Percentiles rank a stretch among this genome's conserved stretches.
Evolutionary conservation across 2,329 filamentous ascomycete genomes (phyloP).

Genomic region (Pseudogymnoascus sp.): DNA sequence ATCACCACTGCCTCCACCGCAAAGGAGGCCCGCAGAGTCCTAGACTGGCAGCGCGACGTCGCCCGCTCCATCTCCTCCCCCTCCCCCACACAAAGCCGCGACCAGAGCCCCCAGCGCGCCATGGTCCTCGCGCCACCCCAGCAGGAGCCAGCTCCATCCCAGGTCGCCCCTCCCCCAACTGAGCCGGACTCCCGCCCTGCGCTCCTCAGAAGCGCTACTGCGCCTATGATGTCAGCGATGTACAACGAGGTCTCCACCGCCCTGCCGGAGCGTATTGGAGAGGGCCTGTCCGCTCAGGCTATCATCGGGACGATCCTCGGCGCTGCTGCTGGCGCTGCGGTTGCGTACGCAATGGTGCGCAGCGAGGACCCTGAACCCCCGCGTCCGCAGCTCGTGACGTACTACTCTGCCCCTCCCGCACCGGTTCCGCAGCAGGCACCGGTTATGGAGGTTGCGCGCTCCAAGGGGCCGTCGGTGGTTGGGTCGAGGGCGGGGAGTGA

Average conservation of each 20-base stretch:
- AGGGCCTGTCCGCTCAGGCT: constrained; percentile 42
- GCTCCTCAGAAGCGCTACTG: background rate
- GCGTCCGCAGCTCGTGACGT: background rate
- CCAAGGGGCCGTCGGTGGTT: background rate
- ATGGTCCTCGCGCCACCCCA: background rate
- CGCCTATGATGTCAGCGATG: background rate
- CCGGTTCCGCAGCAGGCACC: background rate
- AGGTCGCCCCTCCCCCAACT: background rate
- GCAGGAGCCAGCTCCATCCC: background rate
- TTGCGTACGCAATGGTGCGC: constrained; percentile 67
- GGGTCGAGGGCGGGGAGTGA: background rate
- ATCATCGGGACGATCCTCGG: constrained; percentile 71
- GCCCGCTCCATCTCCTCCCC: constrained; percentile 22
- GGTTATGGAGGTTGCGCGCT: background rate
- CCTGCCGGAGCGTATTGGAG: background rate
- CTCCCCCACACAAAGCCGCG: background rate
- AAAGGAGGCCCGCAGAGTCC: constrained; percentile 30
- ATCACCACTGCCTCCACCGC: constrained; percentile 16
- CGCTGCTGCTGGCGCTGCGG: constrained; percentile 67
- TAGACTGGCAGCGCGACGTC: constrained; percentile 36
- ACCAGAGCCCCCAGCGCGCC: background rate
- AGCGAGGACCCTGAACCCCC: constrained; percentile 35
- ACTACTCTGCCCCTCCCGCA: background rate
- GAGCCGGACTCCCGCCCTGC: background rate
- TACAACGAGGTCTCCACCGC: background rate